Conservation (phyloP, 768 basidiomycete genomes). For the Tulasnella sp. region DNA sequence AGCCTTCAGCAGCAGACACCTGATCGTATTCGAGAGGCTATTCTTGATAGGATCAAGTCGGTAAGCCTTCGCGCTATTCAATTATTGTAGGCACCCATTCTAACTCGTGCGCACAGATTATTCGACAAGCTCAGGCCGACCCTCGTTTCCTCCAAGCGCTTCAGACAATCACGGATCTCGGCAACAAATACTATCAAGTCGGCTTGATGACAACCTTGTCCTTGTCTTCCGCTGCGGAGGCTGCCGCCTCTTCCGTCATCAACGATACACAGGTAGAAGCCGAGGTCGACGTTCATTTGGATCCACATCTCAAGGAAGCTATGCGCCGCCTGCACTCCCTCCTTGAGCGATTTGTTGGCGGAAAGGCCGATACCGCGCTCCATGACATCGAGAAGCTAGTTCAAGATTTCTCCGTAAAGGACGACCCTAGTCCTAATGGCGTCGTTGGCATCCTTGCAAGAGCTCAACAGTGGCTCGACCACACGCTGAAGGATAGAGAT, state of each 20-base stretch:
- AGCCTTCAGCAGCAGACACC: background rate
- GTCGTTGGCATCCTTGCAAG: background rate
- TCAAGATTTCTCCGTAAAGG: background rate
- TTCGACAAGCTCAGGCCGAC: conserved; percentile 5
- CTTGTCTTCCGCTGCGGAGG: background rate
- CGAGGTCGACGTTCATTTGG: background rate
- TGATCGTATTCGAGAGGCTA: background rate
- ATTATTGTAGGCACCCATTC: background rate
- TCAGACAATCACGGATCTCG: background rate
- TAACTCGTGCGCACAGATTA: background rate
- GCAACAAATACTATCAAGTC: background rate
- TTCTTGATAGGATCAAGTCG: background rate
- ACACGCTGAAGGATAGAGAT: background rate
- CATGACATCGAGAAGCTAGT: background rate
- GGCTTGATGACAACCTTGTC: background rate
- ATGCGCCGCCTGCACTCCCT: background rate
- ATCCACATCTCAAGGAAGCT: conserved; percentile 2
- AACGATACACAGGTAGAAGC: background rate
- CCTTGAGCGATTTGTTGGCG: conserved; percentile 6
- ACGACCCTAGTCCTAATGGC: background rate
- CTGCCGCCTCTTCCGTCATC: background rate
- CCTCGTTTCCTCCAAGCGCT: background rate
- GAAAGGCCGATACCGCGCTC: background rate
- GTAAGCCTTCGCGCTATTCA: background rate
- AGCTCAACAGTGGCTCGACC: background rate